phyloP scores from a whole-genome alignment of 2,329 filamentous ascomycete genomes.

The Cercospora sojina region DNA sequence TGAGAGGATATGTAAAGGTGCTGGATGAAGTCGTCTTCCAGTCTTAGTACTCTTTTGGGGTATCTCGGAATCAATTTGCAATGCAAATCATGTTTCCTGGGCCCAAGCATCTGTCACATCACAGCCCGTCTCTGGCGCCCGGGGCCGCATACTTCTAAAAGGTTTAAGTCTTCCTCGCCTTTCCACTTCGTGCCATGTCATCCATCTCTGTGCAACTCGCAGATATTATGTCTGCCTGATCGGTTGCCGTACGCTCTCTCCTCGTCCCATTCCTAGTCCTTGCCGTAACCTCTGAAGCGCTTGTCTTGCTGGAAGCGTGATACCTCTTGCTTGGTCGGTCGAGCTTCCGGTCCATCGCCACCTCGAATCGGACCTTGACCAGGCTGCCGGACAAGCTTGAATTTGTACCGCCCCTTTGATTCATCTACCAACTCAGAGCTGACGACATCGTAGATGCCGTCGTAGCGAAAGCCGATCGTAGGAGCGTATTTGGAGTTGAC shows the following conservation, averaged over 20 bases:
- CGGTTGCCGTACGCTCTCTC: not conserved
- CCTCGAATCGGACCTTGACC: slow-evolving; percentile 51
- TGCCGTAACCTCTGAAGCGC: slow-evolving; percentile 20
- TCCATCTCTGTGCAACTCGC: too few relatives aligned
- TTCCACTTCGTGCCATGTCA: too few relatives aligned
- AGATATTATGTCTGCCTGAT: too few relatives aligned
- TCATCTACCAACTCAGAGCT: slow-evolving; percentile 42
- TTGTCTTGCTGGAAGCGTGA: slow-evolving; percentile 30
- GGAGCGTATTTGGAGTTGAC: slow-evolving; percentile 48
- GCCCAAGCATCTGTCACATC: not conserved
- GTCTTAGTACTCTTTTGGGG: not conserved
- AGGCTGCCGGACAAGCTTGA: slow-evolving; percentile 46
- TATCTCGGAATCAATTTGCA: not conserved
- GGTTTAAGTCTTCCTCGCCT: not conserved
- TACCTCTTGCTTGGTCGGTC: slow-evolving; percentile 47
- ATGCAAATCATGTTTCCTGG: not conserved
- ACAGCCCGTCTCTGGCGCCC: not conserved
- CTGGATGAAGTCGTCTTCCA: slow-evolving; percentile 49
- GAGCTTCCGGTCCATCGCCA: slow-evolving; percentile 41
- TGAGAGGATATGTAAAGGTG: slow-evolving; percentile 53
- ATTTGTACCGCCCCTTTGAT: slow-evolving; percentile 48
- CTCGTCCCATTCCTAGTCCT: not conserved
- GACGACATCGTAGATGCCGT: slow-evolving; percentile 56
- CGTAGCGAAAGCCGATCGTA: slow-evolving; percentile 54
- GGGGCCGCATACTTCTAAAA: not conserved